phyloP scores from a whole-genome alignment of 768 basidiomycete genomes.

The Suillus spraguei region DNA sequence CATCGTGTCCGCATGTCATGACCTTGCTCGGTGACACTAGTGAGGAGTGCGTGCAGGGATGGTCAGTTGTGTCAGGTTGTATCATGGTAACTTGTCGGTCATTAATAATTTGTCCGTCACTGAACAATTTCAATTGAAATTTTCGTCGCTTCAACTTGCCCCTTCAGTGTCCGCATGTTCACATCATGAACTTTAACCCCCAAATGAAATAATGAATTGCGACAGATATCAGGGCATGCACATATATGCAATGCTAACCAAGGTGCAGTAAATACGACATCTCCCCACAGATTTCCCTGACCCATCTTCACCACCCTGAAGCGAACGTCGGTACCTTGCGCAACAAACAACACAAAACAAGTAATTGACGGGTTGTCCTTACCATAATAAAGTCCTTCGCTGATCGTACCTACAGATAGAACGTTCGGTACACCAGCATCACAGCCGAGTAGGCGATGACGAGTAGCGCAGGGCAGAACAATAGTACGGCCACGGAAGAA shows the following conservation, averaged over 20 bases:
- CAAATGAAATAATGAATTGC: neutral
- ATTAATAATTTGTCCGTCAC: neutral
- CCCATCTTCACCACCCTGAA: constrained; percentile 59
- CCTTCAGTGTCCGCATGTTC: neutral
- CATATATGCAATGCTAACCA: neutral
- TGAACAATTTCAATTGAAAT: neutral
- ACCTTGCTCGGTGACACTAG: neutral
- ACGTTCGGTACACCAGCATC: constrained; percentile 77
- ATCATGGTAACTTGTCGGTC: neutral
- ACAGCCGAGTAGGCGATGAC: constrained; percentile 84
- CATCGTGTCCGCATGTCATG: neutral
- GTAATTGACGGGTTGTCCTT: constrained; percentile 81
- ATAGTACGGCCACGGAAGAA: constrained; percentile 97
- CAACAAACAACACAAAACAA: constrained; percentile 67
- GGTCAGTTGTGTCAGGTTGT: too few relatives aligned
- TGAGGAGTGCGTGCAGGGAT: neutral
- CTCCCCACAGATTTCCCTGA: neutral
- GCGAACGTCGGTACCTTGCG: constrained; percentile 74
- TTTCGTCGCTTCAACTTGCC: neutral
- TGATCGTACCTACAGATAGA: constrained; percentile 62
- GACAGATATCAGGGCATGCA: neutral
- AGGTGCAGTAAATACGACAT: neutral
- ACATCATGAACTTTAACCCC: neutral
- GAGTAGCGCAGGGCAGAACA: constrained; percentile 53
- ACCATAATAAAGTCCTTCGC: constrained; percentile 55